A percentile compares a stretch with the other conserved stretches of the same genome.
Conservation (phyloP, 1,284 basidiomycete genomes). For the Rhodotorula glutinis region DNA sequence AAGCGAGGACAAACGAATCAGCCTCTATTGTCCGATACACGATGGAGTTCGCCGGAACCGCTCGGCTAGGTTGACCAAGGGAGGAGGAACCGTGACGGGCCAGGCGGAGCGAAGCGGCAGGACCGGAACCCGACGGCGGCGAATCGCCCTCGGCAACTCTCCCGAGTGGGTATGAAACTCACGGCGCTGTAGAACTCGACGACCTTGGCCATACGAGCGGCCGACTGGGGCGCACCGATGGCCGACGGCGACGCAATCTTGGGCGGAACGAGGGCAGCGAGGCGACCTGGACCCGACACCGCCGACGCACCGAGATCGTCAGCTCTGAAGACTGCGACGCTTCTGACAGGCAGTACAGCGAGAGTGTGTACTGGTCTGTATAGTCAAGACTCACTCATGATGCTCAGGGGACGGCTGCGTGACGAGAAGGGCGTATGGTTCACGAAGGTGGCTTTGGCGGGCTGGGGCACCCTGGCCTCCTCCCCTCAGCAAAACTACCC, state of each 20-base stretch:
- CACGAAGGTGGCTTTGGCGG: neutral
- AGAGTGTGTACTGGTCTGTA: no score
- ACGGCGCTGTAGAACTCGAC: constrained; percentile 47
- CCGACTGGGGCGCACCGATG: constrained; percentile 40
- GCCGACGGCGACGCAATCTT: constrained; percentile 46
- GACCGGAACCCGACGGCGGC: no score
- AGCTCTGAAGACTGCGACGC: neutral
- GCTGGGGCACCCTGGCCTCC: neutral
- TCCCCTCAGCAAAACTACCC: no score
- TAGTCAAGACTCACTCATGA: constrained; percentile 1
- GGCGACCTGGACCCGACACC: constrained; percentile 15
- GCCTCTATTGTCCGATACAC: no score
- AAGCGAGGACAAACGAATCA: no score
- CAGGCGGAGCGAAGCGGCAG: no score
- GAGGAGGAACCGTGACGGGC: no score
- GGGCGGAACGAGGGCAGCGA: constrained; percentile 43
- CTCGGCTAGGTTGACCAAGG: neutral
- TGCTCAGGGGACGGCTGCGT: neutral
- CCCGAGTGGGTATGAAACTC: neutral
- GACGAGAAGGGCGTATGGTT: no score
- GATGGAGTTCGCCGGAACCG: no score
- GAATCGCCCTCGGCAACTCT: no score
- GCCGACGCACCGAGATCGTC: neutral
- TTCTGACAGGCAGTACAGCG: neutral
- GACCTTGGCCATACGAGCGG: constrained; percentile 44